phyloP scores from a whole-genome alignment of 495 filamentous ascomycete species.

The Chaetomidium leptoderma region DNA sequence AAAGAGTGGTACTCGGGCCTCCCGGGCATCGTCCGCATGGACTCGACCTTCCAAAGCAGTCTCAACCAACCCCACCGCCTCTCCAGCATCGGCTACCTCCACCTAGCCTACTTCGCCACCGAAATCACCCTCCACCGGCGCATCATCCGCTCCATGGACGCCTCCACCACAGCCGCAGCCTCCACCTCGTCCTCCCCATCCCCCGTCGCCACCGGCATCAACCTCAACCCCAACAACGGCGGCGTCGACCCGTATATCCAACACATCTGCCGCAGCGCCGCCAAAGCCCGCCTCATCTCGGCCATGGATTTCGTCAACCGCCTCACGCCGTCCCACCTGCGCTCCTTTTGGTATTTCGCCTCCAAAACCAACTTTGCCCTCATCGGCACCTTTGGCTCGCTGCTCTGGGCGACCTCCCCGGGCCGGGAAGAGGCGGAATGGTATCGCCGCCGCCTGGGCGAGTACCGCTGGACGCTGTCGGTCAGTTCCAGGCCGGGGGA shows the following conservation, averaged over 20 bases:
- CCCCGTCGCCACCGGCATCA: not conserved
- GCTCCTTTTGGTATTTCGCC: constrained; percentile 77
- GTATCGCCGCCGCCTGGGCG: constrained; percentile 76
- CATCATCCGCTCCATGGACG: constrained; percentile 67
- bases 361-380: constrained; percentile 77
- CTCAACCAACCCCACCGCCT: constrained; percentile 39
- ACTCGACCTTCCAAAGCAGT: constrained; percentile 45
- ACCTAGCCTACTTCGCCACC: constrained; percentile 78
- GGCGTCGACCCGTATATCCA: constrained; percentile 67
- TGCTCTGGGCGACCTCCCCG: constrained; percentile 83
- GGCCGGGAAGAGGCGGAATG: constrained; percentile 92
- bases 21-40: constrained; percentile 63
- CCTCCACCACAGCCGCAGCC: constrained; percentile 27
- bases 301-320: constrained; percentile 77
- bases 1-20: constrained; percentile 74
- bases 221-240: not conserved
- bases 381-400: constrained; percentile 72
- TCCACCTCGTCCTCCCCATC: constrained; percentile 48
- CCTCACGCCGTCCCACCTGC: constrained; percentile 65
- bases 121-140: constrained; percentile 82
- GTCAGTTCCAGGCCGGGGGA: constrained; percentile 78
- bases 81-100: constrained; percentile 66
- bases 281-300: constrained; percentile 71
- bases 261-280: constrained; percentile 91
- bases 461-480: constrained; percentile 91